Evolutionary conservation across 2,329 filamentous ascomycete genomes (phyloP).

Genomic region (Ophiognomonia clavigignenti-juglandacearum): DNA sequence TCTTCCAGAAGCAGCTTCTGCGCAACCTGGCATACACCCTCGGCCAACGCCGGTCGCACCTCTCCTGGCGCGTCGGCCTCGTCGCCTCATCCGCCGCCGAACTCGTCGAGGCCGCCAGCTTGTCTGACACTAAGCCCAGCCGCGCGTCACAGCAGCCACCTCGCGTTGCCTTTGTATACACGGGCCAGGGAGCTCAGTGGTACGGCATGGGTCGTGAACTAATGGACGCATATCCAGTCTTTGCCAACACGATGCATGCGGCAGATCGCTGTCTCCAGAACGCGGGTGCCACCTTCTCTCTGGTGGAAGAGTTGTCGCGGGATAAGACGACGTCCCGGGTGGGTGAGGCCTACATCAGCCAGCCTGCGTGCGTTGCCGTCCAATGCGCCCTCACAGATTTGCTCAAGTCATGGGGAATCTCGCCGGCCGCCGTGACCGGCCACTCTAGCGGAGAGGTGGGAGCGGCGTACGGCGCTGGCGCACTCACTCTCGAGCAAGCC

Average conservation of each 20-base stretch:
- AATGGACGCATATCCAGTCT: slow-evolving; percentile 29
- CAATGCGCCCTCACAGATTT: slow-evolving; percentile 33
- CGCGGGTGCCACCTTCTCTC: slow-evolving; percentile 30
- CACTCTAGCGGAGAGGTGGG: slow-evolving; percentile 11
- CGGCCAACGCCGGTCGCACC: slow-evolving; percentile 1
- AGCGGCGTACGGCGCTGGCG: slow-evolving; percentile 18
- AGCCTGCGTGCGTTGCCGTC: slow-evolving; percentile 35
- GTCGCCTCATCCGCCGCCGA: background rate
- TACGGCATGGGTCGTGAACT: slow-evolving; percentile 2
- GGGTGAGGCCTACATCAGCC: slow-evolving; percentile 33
- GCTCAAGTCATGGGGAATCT: slow-evolving; percentile 30
- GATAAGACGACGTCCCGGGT: slow-evolving; percentile 31
- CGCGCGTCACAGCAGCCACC: slow-evolving; percentile 19
- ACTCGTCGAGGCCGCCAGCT: background rate
- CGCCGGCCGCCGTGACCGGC: slow-evolving; percentile 21
- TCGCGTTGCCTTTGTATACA: slow-evolving; percentile 33
- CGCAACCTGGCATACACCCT: slow-evolving; percentile 11
- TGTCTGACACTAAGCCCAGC: background rate
- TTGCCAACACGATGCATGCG: slow-evolving; percentile 2
- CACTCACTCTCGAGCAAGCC: slow-evolving; percentile 15
- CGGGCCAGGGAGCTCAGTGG: slow-evolving; percentile 29
- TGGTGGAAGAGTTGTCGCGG: slow-evolving; percentile 30
- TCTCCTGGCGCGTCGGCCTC: slow-evolving; percentile 1
- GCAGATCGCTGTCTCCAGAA: slow-evolving; percentile 18
- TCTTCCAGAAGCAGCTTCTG: slow-evolving; percentile 6